phyloP scores from a whole-genome alignment of 257 asterid species.

The Penstemon eatonii region DNA sequence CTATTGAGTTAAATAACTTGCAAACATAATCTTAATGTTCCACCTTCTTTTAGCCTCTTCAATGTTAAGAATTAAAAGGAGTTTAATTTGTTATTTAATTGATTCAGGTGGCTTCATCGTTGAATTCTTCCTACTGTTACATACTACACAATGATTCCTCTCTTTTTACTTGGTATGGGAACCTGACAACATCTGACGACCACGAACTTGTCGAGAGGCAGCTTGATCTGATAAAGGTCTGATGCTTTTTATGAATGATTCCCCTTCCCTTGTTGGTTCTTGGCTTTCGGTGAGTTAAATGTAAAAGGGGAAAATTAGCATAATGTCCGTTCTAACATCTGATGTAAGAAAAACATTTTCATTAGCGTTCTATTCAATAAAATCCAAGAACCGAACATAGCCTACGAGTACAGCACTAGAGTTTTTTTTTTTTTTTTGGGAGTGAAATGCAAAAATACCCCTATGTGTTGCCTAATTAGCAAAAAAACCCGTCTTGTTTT shows the following conservation, averaged over 20 bases:
- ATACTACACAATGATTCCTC: constrained; percentile 82
- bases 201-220: constrained; percentile 97
- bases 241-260: constrained; percentile 23
- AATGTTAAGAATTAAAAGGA: constrained; percentile 15
- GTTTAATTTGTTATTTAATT: constrained; percentile 27
- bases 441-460: too few species aligned
- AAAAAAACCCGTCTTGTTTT: too few species aligned
- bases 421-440: too few species aligned
- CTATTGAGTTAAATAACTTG: background rate
- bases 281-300: constrained; percentile 25
- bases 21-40: background rate
- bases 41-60: background rate
- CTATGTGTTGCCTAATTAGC: too few species aligned
- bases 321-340: too few species aligned
- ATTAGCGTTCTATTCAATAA: too few species aligned
- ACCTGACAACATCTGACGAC: constrained; percentile 78
- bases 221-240: constrained; percentile 89
- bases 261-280: constrained; percentile 12
- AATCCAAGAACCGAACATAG: background rate
- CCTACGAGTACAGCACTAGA: too few species aligned
- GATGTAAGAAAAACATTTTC: background rate
- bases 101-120: constrained; percentile 85
- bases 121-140: constrained; percentile 91
- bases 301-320: too few species aligned
- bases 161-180: constrained; percentile 88